A percentile compares a stretch with the other conserved stretches of the same genome.
Evolutionary conservation across 2,329 filamentous ascomycete species (phyloP).

Genomic region (Fusarium goolgardi): DNA sequence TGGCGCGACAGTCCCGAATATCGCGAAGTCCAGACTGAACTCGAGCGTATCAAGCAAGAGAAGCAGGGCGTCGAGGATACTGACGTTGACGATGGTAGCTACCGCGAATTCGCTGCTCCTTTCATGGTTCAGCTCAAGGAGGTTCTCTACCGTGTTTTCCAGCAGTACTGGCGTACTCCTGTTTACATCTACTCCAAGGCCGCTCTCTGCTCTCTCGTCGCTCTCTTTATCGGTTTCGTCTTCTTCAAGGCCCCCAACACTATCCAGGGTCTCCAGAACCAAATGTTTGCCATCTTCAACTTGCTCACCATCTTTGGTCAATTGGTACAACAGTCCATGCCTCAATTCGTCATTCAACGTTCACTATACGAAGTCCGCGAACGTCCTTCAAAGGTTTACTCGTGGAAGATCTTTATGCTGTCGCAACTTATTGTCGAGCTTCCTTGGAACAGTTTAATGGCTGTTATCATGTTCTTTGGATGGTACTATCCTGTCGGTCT

Average conservation of each 20-base stretch:
- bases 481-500: constrained; percentile 91
- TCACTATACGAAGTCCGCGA: constrained; percentile 87
- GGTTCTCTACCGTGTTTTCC: constrained; percentile 80
- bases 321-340: constrained; percentile 84
- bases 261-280: constrained; percentile 84
- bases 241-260: constrained; percentile 79
- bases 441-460: constrained; percentile 83
- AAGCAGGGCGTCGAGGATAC: constrained; percentile 51
- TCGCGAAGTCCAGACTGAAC: constrained; percentile 65
- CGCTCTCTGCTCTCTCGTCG: constrained; percentile 70
- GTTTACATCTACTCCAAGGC: constrained; percentile 89
- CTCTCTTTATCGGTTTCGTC: constrained; percentile 85
- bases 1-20: constrained; percentile 72
- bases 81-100: constrained; percentile 58
- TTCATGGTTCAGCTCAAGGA: constrained; percentile 74
- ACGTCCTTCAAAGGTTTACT: constrained; percentile 84
- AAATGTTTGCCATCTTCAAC: constrained; percentile 89
- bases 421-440: constrained; percentile 86
- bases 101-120: constrained; percentile 83
- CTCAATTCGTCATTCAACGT: constrained; percentile 84
- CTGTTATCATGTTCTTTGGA: constrained; percentile 79
- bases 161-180: constrained; percentile 92
- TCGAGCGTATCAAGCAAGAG: constrained; percentile 66
- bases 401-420: constrained; percentile 87
- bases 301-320: constrained; percentile 84